A percentile compares a stretch with the other conserved stretches of the same genome.
These are phyloP conservation scores for Penicillium robsamsonii DNA, from an alignment of 495 filamentous ascomycete species.

Conservation along the genomic window DNA sequence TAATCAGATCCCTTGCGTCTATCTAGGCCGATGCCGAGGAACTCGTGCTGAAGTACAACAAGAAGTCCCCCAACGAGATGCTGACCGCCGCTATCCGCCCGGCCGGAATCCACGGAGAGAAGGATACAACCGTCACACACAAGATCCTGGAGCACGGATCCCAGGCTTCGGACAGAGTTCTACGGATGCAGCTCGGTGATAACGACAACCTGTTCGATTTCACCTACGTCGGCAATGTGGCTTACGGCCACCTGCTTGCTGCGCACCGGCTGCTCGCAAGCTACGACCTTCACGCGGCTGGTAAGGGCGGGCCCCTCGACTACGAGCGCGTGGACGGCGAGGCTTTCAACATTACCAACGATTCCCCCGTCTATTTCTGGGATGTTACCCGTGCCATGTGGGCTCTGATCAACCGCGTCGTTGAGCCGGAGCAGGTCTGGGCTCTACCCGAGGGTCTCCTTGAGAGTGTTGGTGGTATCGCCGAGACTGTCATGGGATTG, in stretches of 20 bases:
- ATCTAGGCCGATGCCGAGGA: slow-evolving; percentile 79
- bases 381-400: slow-evolving; percentile 81
- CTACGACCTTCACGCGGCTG: slow-evolving; percentile 48
- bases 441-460: slow-evolving; percentile 63
- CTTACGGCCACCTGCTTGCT: slow-evolving; percentile 50
- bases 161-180: slow-evolving; percentile 54
- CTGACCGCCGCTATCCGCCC: slow-evolving; percentile 80
- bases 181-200: slow-evolving; percentile 78
- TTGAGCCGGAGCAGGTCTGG: slow-evolving; percentile 67
- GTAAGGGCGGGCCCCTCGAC: slow-evolving; percentile 60
- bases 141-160: slow-evolving; percentile 46
- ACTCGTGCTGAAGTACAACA: slow-evolving; percentile 81
- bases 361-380: slow-evolving; percentile 92
- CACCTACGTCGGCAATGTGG: slow-evolving; percentile 55
- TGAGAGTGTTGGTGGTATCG: slow-evolving; percentile 60
- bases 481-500: slow-evolving; percentile 65
- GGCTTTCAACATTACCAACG: slow-evolving; percentile 95
- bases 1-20: slow-evolving; percentile 6
- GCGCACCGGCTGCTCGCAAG: slow-evolving; percentile 66
- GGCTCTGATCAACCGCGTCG: slow-evolving; percentile 63
- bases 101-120: slow-evolving; percentile 87
- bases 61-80: slow-evolving; percentile 59
- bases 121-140: slow-evolving; percentile 72
- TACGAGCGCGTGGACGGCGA: slow-evolving; percentile 86
- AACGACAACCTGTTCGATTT: slow-evolving; percentile 76